These are phyloP conservation scores for Blastobotrys attinorum DNA, from an alignment of 805 yeast species.

Conservation along the genomic window DNA sequence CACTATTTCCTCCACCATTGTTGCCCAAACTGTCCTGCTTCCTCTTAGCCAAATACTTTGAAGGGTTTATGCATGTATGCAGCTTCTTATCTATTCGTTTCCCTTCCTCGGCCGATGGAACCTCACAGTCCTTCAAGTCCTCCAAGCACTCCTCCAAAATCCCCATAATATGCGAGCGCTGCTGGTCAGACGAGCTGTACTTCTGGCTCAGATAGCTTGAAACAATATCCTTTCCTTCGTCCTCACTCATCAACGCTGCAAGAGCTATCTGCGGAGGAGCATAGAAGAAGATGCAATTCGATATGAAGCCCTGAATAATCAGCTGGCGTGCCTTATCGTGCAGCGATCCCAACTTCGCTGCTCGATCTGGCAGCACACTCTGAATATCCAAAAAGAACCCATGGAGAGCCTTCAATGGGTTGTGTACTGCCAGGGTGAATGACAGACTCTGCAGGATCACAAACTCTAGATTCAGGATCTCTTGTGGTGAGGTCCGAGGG, in stretches of 20 bases:
- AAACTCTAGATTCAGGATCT: constrained; percentile 73
- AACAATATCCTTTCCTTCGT: constrained; percentile 48
- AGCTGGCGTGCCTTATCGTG: constrained; percentile 64
- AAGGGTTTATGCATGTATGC: constrained; percentile 25
- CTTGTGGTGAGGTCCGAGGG: constrained; percentile 54
- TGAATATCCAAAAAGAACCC: constrained; percentile 94
- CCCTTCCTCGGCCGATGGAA: constrained; percentile 27
- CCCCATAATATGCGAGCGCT: constrained; percentile 8
- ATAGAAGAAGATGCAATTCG: constrained; percentile 68
- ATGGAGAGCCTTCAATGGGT: constrained; percentile 81
- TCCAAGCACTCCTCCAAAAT: constrained; percentile 24
- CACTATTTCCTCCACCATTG: no score
- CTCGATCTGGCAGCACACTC: constrained; percentile 29
- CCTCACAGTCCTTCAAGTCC: constrained; percentile 14
- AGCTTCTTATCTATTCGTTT: constrained; percentile 29
- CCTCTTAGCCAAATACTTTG: constrained; percentile 11
- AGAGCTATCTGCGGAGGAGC: constrained; percentile 96
- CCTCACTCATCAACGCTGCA: constrained; percentile 67
- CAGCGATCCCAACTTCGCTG: constrained; percentile 53
- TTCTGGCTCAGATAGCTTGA: constrained; percentile 49
- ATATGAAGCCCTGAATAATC: constrained; percentile 59
- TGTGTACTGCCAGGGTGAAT: constrained; percentile 80
- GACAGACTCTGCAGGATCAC: constrained; percentile 60
- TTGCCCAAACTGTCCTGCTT: neutral
- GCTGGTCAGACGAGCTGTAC: constrained; percentile 8